Evolutionary conservation across 192 early-diverging fungal genomes (phyloP), one percentile per base, ranked within the genome.

Genomic region (Coemansia sp.): DNA sequence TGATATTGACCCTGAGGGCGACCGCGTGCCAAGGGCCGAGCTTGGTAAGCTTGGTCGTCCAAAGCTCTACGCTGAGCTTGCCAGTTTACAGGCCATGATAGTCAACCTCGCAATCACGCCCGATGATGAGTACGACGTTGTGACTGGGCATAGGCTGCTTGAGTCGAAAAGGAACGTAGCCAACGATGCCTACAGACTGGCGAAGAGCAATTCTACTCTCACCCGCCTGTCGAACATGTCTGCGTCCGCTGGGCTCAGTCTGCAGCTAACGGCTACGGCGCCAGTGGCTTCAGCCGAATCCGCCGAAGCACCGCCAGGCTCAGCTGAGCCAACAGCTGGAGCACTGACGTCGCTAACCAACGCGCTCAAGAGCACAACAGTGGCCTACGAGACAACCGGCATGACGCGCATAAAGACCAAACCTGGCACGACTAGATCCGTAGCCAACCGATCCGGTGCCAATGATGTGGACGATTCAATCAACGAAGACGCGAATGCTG

Each of bases 61-160:
- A 2, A 27, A 23, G n/a, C 42, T 23, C 50, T 75, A 77, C 36
- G 80, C 69, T 32, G 63, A 74, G 14, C 14, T 66, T 10, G 67
- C 69, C 10, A 39, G 39, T 19, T 36, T 76, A 67, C 75, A 72
- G 60, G 66, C 80, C 8, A 69, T 70, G 55, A 21, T 75, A 5
- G 41, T 67, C 19, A 77, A 83, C n/a, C 60, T 83, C 12, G 66
- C 65, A 14, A 60, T 83, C 57, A 75, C 80, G 5, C 80, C 80
- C 10, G 51, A 66, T 23, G 44, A 69, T 29, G 68, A 77, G 46
- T 83, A 83, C 42, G 68, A 67, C 17, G 80, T 69, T 6, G 55
- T 48, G 1, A 42, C 29, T 1, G 80, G 75, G 2, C 66, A 77
- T 15, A 14, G 17, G 46, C 48, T 83, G 27, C 59, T 83, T 11